Conservation (phyloP, 345 rosid genomes). For the Ceriops zippeliana region DNA sequence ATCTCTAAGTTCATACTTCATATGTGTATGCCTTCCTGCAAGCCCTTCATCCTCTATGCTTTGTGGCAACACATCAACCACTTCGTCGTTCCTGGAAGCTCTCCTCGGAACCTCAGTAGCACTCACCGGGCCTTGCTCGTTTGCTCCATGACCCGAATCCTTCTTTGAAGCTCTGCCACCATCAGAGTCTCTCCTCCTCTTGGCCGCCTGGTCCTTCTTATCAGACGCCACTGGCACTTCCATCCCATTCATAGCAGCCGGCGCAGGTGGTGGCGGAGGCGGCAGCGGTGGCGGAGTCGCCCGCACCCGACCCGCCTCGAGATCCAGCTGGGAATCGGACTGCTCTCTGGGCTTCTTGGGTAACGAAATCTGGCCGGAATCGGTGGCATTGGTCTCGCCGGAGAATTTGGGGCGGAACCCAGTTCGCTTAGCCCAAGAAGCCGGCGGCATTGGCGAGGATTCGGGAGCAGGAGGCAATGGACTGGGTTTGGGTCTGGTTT, state of each 20-base stretch:
- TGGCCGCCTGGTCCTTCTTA: conserved; percentile 59
- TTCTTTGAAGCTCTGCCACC: conserved; percentile 41
- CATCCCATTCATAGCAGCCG: conserved; percentile 24
- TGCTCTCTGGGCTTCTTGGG: conserved; percentile 46
- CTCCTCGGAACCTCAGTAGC: conserved; percentile 44
- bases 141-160: conserved; percentile 40
- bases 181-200: conserved; percentile 83
- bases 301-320: conserved; percentile 56
- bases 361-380: conserved; percentile 63
- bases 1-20: conserved; percentile 90
- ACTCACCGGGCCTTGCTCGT: conserved; percentile 40
- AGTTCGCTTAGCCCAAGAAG: conserved; percentile 93
- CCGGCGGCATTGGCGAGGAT: conserved; percentile 71
- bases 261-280: neutral
- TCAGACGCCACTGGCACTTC: conserved; percentile 19
- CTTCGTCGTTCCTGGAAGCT: conserved; percentile 54
- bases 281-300: conserved; percentile 14
- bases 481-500: conserved; percentile 64
- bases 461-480: conserved; percentile 76
- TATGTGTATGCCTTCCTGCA: conserved; percentile 56
- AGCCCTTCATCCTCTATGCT: conserved; percentile 59
- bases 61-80: conserved; percentile 57
- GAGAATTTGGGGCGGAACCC: conserved; percentile 95
- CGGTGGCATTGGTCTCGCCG: conserved; percentile 78
- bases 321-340: conserved; percentile 52